These are phyloP conservation scores for Chaetomium globosum DNA, from an alignment of 2,329 filamentous ascomycete genomes.

Conservation along the genomic window DNA sequence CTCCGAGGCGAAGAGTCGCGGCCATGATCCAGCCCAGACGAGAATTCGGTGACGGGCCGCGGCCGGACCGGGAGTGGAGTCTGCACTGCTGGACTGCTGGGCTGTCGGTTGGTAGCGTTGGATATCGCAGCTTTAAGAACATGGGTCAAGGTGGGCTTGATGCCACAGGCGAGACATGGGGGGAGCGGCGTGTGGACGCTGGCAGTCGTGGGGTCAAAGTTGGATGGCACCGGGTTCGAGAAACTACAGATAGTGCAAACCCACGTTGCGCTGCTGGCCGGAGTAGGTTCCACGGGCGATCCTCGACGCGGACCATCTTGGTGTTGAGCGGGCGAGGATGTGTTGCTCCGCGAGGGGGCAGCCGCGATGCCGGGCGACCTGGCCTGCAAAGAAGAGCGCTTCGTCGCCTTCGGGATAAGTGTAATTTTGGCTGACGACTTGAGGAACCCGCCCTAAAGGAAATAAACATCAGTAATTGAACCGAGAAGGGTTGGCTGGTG, in stretches of 20 bases:
- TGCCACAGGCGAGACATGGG: conserved; percentile 89
- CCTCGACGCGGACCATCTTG: conserved; percentile 49
- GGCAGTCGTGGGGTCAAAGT: conserved; percentile 84
- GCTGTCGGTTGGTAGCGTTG: conserved; percentile 64
- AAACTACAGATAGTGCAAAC: conserved; percentile 95
- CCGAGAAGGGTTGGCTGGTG: neutral
- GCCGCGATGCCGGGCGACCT: conserved; percentile 54
- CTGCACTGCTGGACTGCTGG: conserved; percentile 33
- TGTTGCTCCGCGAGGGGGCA: conserved; percentile 48
- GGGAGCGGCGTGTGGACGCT: conserved; percentile 78
- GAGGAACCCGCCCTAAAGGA: conserved; percentile 75
- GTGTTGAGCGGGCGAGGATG: conserved; percentile 51
- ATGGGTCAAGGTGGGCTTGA: conserved; percentile 81
- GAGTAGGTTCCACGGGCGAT: conserved; percentile 50
- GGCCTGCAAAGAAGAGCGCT: conserved; percentile 62
- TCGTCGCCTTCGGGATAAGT: conserved; percentile 77
- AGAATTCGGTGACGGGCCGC: conserved; percentile 29
- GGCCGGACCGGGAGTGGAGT: conserved; percentile 42
- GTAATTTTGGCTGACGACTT: conserved; percentile 96
- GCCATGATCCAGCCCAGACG: conserved; percentile 21
- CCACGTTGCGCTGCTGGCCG: conserved; percentile 74
- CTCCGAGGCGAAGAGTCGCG: conserved; percentile 27
- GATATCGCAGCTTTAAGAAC: conserved; percentile 85
- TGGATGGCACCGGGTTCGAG: conserved; percentile 87
- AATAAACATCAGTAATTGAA: conserved; percentile 32